Evolutionary conservation across 306 rosid genomes (phyloP).

Genomic region (Lupinus albus): DNA sequence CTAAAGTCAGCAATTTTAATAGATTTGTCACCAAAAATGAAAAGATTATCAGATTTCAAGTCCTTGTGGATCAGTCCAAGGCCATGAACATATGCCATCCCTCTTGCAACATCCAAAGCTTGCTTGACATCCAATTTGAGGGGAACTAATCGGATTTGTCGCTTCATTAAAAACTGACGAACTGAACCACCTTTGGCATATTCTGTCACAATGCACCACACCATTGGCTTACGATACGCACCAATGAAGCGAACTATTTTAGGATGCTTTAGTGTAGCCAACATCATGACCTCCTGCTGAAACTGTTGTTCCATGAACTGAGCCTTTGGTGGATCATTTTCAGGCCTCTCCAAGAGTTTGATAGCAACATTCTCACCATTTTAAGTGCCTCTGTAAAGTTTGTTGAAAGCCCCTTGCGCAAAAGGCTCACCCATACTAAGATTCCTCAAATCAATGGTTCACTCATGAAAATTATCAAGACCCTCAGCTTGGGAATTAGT

Average conservation of each 20-base stretch:
- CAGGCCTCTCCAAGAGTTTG: slow-evolving; percentile 96
- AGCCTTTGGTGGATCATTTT: slow-evolving; percentile 84
- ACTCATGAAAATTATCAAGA: slow-evolving; percentile 79
- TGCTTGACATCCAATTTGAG: slow-evolving; percentile 83
- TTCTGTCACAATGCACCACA: slow-evolving; percentile 92
- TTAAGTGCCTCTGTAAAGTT: slow-evolving; percentile 92
- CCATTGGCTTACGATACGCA: slow-evolving; percentile 92
- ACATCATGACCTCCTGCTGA: slow-evolving; percentile 96
- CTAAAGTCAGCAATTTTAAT: no score
- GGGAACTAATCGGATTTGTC: slow-evolving; percentile 75
- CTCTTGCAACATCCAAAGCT: no score
- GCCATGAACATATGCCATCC: no score
- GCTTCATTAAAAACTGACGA: slow-evolving; percentile 69
- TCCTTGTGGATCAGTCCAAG: no score
- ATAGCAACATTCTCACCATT: slow-evolving; percentile 93
- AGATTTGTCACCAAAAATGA: no score
- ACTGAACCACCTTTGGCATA: slow-evolving; percentile 92
- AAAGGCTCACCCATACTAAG: slow-evolving; percentile 95
- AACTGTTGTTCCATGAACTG: slow-evolving; percentile 94
- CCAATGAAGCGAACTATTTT: slow-evolving; percentile 96
- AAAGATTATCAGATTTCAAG: no score
- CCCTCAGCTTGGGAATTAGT: slow-evolving; percentile 73
- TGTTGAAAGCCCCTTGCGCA: slow-evolving; percentile 98
- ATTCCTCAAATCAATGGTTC: slow-evolving; percentile 85
- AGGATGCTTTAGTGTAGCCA: slow-evolving; percentile 87